Evolutionary conservation across 192 early-diverging fungal genomes (phyloP), one percentile per base, ranked within the genome.

Genomic region (Irineochytrium annulatum): DNA sequence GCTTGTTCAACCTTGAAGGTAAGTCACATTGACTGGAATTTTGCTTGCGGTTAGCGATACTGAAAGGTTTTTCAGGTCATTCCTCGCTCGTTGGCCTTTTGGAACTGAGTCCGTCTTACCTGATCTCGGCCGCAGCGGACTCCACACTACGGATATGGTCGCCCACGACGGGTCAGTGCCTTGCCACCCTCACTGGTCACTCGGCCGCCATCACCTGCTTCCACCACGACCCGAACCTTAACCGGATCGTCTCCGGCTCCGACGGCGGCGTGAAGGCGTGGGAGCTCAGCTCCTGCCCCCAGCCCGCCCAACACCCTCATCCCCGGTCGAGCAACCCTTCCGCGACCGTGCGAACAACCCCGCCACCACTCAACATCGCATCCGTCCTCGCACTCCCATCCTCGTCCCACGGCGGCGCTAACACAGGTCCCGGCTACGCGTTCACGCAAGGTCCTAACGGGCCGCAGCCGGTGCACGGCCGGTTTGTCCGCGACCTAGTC

Each of bases 61-160:
- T n/a, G n/a, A n/a, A n/a, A n/a, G n/a, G n/a, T n/a, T n/a, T n/a
- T n/a, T n/a, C n/a, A n/a, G n/a, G 94, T 0, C 97, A 99, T 59
- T 79, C 86, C 24, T 91, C 88, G 19, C 78, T 99, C 1, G 97
- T 99, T 3, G 97, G 97, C 0, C 76, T 99, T 31, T 70, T 99
- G 33, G 91, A 92, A 33, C 74, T 98, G 34, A 83, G 88, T 24
- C 85, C 88, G 35, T 77, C 84, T 35, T 86, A 89, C 60, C 77
- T 99, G 17, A 91, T 99, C 1, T 93, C 92, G 3, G 97, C 94
- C 1, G 95, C 94, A 34, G 97, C 94, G 5, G 97, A 99, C 63
- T 79, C 90, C 8, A 93, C 89, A 14, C 82, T 99, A 35, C 83
- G 97, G 3, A 86, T 98, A 26, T 99, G 97, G 97, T 83, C 83